Percentiles rank a stretch among this genome's conserved stretches.
phyloP scores from a whole-genome alignment of 495 filamentous ascomycete species.

The Podospora conica region DNA sequence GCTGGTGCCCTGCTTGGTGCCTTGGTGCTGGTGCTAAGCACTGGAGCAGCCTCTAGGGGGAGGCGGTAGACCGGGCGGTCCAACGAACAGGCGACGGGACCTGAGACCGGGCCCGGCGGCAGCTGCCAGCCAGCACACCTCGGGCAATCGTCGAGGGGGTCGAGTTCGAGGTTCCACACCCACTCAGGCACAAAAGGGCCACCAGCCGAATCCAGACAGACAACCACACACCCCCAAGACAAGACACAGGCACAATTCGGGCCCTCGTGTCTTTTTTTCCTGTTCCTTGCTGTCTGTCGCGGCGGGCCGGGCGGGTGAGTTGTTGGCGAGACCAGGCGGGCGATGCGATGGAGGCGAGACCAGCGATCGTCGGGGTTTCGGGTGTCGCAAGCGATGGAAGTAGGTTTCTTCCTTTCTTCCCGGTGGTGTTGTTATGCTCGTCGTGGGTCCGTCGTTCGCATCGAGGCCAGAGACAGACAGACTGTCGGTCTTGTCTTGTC shows the following conservation, averaged over 20 bases:
- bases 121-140: background rate
- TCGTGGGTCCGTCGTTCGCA: constrained; percentile 11
- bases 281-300: too few relatives aligned
- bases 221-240: background rate
- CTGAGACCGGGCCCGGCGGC: background rate
- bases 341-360: background rate
- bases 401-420: constrained; percentile 3
- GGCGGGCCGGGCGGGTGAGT: background rate
- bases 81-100: too few relatives aligned
- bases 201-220: background rate
- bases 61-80: too few relatives aligned
- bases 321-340: constrained; percentile 2
- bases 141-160: too few relatives aligned
- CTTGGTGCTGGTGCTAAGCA: too few relatives aligned
- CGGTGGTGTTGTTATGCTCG: background rate
- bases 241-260: background rate
- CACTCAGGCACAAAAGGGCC: background rate
- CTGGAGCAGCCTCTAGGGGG: too few relatives aligned
- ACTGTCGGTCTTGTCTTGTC: constrained; percentile 15
- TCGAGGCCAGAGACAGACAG: constrained; percentile 12
- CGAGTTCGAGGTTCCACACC: background rate
- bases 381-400: background rate
- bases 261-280: too few relatives aligned
- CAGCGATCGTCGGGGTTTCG: background rate
- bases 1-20: background rate